These are phyloP conservation scores for Cyphellophora attinorum DNA, from an alignment of 2,329 filamentous ascomycete genomes.

Conservation along the genomic window DNA sequence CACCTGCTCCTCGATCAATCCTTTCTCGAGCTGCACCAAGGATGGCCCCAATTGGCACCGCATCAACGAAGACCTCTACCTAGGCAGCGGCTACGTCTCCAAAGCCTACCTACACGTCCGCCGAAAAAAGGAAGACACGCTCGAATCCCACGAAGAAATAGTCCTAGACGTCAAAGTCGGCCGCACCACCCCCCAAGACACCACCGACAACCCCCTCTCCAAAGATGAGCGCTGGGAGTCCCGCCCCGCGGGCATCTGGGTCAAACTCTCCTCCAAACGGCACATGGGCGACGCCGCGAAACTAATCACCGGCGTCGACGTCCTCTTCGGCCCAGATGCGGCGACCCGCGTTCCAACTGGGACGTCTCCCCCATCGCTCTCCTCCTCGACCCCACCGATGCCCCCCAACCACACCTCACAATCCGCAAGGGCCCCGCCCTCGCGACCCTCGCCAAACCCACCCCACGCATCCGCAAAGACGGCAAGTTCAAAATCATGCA, in stretches of 20 bases:
- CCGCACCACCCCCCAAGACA: constrained; percentile 56
- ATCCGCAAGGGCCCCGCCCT: constrained; percentile 60
- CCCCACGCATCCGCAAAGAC: constrained; percentile 71
- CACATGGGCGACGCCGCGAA: constrained; percentile 65
- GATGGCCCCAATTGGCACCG: constrained; percentile 68
- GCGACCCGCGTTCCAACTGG: constrained; percentile 83
- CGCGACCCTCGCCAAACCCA: constrained; percentile 55
- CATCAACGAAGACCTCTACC: constrained; percentile 80
- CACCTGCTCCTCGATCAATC: constrained; percentile 65
- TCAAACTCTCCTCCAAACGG: constrained; percentile 62
- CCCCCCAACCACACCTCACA: constrained; percentile 64
- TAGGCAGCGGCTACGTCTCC: constrained; percentile 62
- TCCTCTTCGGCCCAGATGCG: constrained; percentile 83
- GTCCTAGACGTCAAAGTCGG: constrained; percentile 71
- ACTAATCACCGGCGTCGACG: constrained; percentile 71
- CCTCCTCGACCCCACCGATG: constrained; percentile 54
- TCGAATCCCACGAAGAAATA: constrained; percentile 63
- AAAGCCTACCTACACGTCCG: constrained; percentile 75
- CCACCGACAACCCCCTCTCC: constrained; percentile 44
- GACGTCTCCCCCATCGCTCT: constrained; percentile 64
- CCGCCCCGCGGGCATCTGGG: constrained; percentile 68
- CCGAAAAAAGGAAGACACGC: constrained; percentile 77
- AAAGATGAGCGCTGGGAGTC: constrained; percentile 65
- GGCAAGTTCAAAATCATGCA: constrained; percentile 98
- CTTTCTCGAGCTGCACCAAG: constrained; percentile 66